Evolutionary conservation across 257 asterid genomes (phyloP).

Genomic region (Jacaranda mimosifolia): DNA sequence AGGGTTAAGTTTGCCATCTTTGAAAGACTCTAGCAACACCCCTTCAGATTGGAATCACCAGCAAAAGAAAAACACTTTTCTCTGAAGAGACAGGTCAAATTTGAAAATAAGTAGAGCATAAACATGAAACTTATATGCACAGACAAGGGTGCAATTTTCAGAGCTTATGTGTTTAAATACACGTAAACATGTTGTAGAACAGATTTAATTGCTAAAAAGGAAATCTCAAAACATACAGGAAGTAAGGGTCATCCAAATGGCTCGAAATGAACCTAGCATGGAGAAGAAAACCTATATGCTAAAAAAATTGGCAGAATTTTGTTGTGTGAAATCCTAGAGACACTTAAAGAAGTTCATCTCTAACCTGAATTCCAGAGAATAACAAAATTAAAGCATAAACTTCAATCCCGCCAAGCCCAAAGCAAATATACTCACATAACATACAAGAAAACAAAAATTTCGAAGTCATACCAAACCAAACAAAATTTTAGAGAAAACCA

Average conservation of each 20-base stretch:
- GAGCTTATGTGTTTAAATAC: not conserved
- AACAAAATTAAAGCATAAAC: not conserved
- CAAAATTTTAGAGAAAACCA: not conserved
- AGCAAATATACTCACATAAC: not conserved
- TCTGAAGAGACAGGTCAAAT: conserved; percentile 18
- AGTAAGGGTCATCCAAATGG: not conserved
- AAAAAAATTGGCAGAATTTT: not conserved
- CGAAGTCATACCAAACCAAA: not conserved
- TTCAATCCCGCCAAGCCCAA: not conserved
- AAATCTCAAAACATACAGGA: not conserved
- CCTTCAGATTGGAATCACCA: conserved; percentile 30
- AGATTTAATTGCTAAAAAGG: not conserved
- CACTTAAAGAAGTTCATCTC: not conserved
- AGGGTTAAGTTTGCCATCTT: conserved; percentile 50
- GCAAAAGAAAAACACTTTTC: conserved; percentile 27
- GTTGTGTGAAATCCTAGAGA: not conserved
- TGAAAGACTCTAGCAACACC: conserved; percentile 25
- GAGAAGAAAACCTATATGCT: not conserved
- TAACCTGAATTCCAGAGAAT: not conserved
- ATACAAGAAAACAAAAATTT: not conserved
- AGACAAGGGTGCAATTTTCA: not conserved
- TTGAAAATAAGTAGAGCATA: not conserved
- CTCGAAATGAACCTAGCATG: not conserved
- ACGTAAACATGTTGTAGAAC: not conserved
- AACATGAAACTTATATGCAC: not conserved